A percentile compares a stretch with the other conserved stretches of the same genome.
Evolutionary conservation across 371 early-diverging fungal genomes (phyloP).

Genomic region (Mucor circinelloides): DNA sequence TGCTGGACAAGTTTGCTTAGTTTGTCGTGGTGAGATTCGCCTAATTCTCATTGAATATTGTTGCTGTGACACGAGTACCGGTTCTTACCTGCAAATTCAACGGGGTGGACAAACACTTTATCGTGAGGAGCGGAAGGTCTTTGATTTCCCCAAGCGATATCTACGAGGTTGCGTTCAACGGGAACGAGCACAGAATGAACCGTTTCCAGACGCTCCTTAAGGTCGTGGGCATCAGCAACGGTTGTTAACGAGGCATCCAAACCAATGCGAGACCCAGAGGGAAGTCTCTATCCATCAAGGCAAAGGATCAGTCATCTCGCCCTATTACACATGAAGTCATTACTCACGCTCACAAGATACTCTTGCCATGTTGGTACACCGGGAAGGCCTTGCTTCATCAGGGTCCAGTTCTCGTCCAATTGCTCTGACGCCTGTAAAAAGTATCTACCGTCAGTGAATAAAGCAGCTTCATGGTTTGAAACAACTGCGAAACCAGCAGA

Average conservation of each 20-base stretch:
- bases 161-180: slow-evolving; percentile 74
- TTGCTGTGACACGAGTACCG: not conserved
- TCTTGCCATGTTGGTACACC: slow-evolving; percentile 90
- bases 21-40: slow-evolving; percentile 56
- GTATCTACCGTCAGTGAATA: slow-evolving; percentile 99
- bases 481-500: slow-evolving; percentile 94
- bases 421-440: slow-evolving; percentile 96
- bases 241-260: slow-evolving; percentile 85
- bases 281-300: slow-evolving; percentile 49
- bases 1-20: slow-evolving; percentile 61
- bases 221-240: slow-evolving; percentile 62
- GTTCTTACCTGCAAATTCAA: slow-evolving; percentile 70
- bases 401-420: slow-evolving; percentile 86
- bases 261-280: slow-evolving; percentile 75
- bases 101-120: slow-evolving; percentile 63
- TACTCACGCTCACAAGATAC: slow-evolving; percentile 68
- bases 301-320: not conserved
- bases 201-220: slow-evolving; percentile 55
- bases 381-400: slow-evolving; percentile 91
- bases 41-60: slow-evolving; percentile 5
- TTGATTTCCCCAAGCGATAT: slow-evolving; percentile 73
- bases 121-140: slow-evolving; percentile 72
- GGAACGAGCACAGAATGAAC: slow-evolving; percentile 61
- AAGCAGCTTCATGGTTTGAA: slow-evolving; percentile 66
- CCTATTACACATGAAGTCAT: too few relatives aligned